phyloP scores from a whole-genome alignment of 768 basidiomycete genomes.

The Cystofilobasidium bisporidii region DNA sequence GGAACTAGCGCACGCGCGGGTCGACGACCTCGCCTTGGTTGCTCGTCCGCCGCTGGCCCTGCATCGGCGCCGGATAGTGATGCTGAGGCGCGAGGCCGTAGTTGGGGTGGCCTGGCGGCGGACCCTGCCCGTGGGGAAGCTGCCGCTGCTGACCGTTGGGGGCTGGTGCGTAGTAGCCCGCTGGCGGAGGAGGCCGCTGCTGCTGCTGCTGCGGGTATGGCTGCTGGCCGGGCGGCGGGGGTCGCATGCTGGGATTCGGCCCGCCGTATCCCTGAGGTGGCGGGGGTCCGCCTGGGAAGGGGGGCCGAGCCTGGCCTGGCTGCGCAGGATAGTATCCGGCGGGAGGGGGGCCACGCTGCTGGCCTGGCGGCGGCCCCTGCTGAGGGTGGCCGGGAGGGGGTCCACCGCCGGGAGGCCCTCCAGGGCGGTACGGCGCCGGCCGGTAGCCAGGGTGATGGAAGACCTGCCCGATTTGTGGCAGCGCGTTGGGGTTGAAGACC shows the following conservation, averaged over 20 bases:
- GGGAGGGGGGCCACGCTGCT: slow-evolving; percentile 10
- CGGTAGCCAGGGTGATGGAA: slow-evolving; percentile 24
- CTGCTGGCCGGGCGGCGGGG: not conserved
- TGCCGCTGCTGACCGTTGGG: slow-evolving; percentile 6
- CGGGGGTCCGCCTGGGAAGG: not conserved
- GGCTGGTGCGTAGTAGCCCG: slow-evolving; percentile 6
- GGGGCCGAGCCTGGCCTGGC: not conserved
- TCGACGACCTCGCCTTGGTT: slow-evolving; percentile 9
- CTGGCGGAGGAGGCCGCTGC: slow-evolving; percentile 1
- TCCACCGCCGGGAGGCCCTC: not conserved
- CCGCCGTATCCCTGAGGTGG: not conserved
- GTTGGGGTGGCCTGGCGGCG: slow-evolving; percentile 8
- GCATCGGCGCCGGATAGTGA: slow-evolving; percentile 6
- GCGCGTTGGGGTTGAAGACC: slow-evolving; percentile 30
- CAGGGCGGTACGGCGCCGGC: slow-evolving; percentile 22
- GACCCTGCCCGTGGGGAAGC: slow-evolving; percentile 7
- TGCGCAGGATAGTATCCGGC: not conserved
- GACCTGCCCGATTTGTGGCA: slow-evolving; percentile 29
- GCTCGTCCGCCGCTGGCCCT: slow-evolving; percentile 7
- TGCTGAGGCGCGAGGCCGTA: slow-evolving; percentile 1
- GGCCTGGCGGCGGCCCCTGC: not conserved
- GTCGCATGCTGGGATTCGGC: not conserved
- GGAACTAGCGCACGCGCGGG: slow-evolving; percentile 1
- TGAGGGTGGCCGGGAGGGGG: not conserved
- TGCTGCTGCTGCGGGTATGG: not conserved